Percentiles rank a stretch among this genome's conserved stretches.
phyloP scores from a whole-genome alignment of 495 filamentous ascomycete genomes.

The Achaetomiella virescens region DNA sequence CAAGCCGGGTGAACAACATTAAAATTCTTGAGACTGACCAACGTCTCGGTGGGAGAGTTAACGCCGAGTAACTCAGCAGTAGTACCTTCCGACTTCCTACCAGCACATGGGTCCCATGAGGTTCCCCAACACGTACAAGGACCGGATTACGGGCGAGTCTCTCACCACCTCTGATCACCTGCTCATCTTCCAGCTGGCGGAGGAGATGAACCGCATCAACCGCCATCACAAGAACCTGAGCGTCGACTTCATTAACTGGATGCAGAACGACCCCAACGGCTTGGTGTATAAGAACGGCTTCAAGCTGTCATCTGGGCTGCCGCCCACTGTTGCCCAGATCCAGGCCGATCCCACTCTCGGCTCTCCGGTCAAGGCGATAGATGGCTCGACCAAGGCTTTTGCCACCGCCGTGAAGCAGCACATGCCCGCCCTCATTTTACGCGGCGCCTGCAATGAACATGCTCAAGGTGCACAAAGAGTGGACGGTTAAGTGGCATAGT shows the following conservation, averaged over 20 bases:
- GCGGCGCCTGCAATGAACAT: conserved; percentile 51
- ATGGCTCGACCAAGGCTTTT: conserved; percentile 28
- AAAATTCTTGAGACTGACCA: conserved; percentile 36
- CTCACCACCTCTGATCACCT: conserved; percentile 52
- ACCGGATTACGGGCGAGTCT: conserved; percentile 46
- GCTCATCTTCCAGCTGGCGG: conserved; percentile 58
- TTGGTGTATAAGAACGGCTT: conserved; percentile 47
- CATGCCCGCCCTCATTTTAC: conserved; percentile 27
- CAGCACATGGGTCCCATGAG: conserved; percentile 75
- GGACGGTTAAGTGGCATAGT: neutral
- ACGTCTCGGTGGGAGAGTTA: conserved; percentile 48
- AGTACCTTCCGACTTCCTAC: conserved; percentile 61
- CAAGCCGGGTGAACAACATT: conserved; percentile 37
- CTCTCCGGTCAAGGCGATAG: conserved; percentile 28
- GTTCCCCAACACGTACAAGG: conserved; percentile 47
- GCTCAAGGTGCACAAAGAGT: conserved; percentile 57
- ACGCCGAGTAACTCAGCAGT: conserved; percentile 55
- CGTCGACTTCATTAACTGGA: conserved; percentile 62
- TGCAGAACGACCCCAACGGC: conserved; percentile 49
- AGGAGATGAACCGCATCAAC: conserved; percentile 54
- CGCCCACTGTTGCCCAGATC: conserved; percentile 41
- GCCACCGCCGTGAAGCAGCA: neutral
- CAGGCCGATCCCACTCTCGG: conserved; percentile 34
- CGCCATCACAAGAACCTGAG: conserved; percentile 41
- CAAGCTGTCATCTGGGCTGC: conserved; percentile 38